Evolutionary conservation across 352 stramenopile species (phyloP).

Genomic region (Phytophthora palmivora): DNA sequence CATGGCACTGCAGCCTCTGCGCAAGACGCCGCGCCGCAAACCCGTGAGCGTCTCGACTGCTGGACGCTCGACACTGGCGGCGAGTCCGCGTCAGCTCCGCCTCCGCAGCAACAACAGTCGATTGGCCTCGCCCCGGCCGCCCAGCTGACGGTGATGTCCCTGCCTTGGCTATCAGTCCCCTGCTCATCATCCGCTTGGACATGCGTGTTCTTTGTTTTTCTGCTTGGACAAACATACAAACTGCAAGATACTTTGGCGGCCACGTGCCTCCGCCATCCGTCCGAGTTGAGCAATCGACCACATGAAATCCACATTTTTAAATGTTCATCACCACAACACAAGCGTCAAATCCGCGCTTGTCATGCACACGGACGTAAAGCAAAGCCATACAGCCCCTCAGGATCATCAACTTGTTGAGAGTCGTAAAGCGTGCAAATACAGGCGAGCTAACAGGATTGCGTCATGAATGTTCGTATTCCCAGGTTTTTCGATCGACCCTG

Average conservation of each 20-base stretch:
- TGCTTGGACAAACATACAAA: slow-evolving; percentile 24
- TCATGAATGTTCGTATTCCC: slow-evolving; percentile 13
- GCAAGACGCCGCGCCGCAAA: slow-evolving; percentile 61
- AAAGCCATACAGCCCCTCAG: slow-evolving; percentile 28
- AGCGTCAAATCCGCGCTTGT: background rate
- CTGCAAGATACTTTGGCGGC: slow-evolving; percentile 7
- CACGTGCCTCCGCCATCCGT: slow-evolving; percentile 8
- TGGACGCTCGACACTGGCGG: slow-evolving; percentile 41
- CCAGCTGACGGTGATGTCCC: slow-evolving; percentile 12
- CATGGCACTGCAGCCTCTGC: slow-evolving; percentile 29
- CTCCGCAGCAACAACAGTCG: slow-evolving; percentile 32
- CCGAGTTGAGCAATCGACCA: slow-evolving; percentile 24
- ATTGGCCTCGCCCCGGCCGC: slow-evolving; percentile 9
- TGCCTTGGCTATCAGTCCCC: slow-evolving; percentile 3
- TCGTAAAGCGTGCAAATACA: slow-evolving; percentile 1
- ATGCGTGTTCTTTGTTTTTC: slow-evolving; percentile 22
- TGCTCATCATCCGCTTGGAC: slow-evolving; percentile 16
- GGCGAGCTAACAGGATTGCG: background rate
- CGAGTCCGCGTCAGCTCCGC: slow-evolving; percentile 54
- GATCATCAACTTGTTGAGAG: slow-evolving; percentile 30
- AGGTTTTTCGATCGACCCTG: background rate
- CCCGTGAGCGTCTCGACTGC: slow-evolving; percentile 51
- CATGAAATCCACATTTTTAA: background rate
- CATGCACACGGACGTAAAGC: slow-evolving; percentile 4
- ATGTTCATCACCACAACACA: slow-evolving; percentile 8